phyloP scores from a whole-genome alignment of 2,329 filamentous ascomycete genomes.

The Fusarium longipes region DNA sequence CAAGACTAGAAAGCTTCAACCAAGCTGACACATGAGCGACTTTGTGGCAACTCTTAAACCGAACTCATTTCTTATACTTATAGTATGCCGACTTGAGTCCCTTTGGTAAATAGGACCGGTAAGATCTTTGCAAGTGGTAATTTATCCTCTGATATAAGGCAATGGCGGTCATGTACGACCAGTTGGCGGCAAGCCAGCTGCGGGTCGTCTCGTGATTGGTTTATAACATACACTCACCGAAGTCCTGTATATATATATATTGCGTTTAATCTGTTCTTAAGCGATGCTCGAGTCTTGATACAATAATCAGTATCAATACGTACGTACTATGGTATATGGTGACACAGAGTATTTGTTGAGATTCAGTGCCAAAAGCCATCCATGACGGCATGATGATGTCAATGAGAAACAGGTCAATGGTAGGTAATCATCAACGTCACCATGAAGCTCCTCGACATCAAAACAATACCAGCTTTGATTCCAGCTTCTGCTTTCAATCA shows the following conservation, averaged over 20 bases:
- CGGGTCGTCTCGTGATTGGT: not conserved
- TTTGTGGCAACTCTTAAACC: too few species aligned
- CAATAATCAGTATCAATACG: not conserved
- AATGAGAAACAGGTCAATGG: not conserved
- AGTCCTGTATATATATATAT: rapidly evolving
- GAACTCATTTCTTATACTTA: too few species aligned
- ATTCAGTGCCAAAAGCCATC: not conserved
- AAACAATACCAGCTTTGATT: not conserved
- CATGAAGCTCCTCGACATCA: conserved; percentile 1
- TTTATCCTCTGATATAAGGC: too few species aligned
- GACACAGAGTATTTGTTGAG: too few species aligned
- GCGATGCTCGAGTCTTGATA: not conserved
- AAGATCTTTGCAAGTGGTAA: too few species aligned
- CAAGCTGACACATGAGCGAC: too few species aligned
- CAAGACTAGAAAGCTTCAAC: too few species aligned
- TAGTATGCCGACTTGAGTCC: too few species aligned
- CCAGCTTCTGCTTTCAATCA: not conserved
- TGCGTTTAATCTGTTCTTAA: too few species aligned
- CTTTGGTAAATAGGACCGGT: too few species aligned
- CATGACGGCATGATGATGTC: conserved; percentile 40
- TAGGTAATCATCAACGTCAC: conserved; percentile 21
- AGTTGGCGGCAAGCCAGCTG: not conserved
- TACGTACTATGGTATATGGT: too few species aligned
- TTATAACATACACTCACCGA: rapidly evolving
- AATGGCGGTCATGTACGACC: not conserved